Evolutionary conservation across 2,329 filamentous ascomycete genomes (phyloP).

Genomic region (Zymoseptoria tritici): DNA sequence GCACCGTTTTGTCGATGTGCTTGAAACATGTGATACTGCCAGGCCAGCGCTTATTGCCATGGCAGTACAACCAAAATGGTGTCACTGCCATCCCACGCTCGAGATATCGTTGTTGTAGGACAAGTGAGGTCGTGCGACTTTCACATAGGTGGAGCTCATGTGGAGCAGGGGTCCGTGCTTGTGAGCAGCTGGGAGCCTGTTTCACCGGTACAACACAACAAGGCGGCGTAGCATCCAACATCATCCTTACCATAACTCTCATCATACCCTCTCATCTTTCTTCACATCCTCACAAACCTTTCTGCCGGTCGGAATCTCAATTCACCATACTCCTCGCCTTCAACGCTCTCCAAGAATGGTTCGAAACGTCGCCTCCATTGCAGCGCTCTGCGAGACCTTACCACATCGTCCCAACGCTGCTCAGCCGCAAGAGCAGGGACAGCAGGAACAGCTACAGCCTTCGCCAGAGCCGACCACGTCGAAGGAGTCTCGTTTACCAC

Average conservation of each 20-base stretch:
- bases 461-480: neutral
- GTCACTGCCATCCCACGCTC: neutral
- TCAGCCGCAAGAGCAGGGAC: neutral
- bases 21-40: neutral
- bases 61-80: neutral
- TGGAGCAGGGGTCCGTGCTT: neutral
- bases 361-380: slow-evolving; percentile 23
- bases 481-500: neutral
- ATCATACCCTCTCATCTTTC: neutral
- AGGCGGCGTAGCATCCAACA: neutral
- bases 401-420: slow-evolving; percentile 8
- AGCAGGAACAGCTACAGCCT: neutral
- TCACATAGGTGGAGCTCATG: neutral
- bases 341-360: slow-evolving; percentile 17
- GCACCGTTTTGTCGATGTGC: too few relatives aligned
- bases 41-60: neutral
- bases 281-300: neutral
- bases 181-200: neutral
- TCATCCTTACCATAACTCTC: neutral
- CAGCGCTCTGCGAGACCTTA: slow-evolving; percentile 20
- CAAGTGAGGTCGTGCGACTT: neutral
- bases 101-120: neutral
- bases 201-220: neutral
- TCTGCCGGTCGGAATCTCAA: neutral
- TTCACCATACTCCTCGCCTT: neutral